A percentile compares a stretch with the other conserved stretches of the same genome.
phyloP scores from a whole-genome alignment of 768 basidiomycete genomes.

The Tulasnella sp. region DNA sequence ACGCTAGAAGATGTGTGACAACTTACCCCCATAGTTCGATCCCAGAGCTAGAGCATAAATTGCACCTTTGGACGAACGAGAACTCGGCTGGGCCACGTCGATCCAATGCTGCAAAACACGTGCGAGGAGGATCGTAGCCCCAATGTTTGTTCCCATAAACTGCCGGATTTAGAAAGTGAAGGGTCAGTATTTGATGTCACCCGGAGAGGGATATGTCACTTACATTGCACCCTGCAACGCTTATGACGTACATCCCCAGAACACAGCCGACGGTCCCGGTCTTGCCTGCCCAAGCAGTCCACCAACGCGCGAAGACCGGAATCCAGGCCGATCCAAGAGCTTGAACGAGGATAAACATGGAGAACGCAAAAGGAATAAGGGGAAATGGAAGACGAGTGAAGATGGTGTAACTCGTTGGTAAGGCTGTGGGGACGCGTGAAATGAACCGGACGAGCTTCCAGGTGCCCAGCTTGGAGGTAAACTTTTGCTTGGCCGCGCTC shows the following conservation, averaged over 20 bases:
- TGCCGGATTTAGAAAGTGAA: conserved; percentile 9
- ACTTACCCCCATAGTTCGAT: conserved; percentile 57
- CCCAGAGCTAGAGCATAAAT: conserved; percentile 58
- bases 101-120: conserved; percentile 50
- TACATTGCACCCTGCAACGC: conserved; percentile 64
- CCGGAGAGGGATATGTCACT: conserved; percentile 16
- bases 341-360: conserved; percentile 90
- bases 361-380: conserved; percentile 84
- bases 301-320: conserved; percentile 64
- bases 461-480: not conserved
- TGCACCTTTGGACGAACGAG: conserved; percentile 8
- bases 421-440: conserved; percentile 23
- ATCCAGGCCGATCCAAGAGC: conserved; percentile 82
- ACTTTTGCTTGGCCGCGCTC: not conserved
- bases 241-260: conserved; percentile 47
- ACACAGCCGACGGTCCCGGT: conserved; percentile 31
- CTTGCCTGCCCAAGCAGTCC: conserved; percentile 32
- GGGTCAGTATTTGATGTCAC: not conserved
- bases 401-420: conserved; percentile 61
- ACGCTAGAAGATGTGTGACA: not conserved
- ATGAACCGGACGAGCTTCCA: conserved; percentile 17
- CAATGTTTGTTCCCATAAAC: conserved; percentile 80
- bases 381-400: conserved; percentile 63
- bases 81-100: not conserved
- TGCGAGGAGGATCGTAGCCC: conserved; percentile 79